Evolutionary conservation across 352 stramenopile species (phyloP), one percentile per base, ranked within the genome.

Genomic region (Pythium insidiosum): DNA sequence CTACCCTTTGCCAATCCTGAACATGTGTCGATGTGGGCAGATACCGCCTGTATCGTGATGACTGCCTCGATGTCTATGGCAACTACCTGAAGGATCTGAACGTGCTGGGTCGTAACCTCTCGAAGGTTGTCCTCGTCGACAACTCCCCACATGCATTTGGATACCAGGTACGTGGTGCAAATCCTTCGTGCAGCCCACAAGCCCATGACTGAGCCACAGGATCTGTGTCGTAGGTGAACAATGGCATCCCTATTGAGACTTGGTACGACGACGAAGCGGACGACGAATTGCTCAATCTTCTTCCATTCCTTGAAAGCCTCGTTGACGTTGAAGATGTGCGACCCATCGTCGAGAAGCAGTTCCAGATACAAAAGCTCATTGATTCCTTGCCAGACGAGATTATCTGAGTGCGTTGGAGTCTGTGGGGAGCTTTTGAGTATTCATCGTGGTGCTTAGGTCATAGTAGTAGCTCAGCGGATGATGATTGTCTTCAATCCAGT

Each of bases 41-140:
- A 42, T 84, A 98, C 46, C 73, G 95, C 37, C 65, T 98, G 24
- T 99, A 97, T 61, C 77, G 96, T 40, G 93, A 98, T 26, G 84
- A 95, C 38, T 99, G 96, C 50, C 59, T 98, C 2, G 70, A 92
- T 12, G 92, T 99, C 4, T 96, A 98, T 43, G 96, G 96, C 2
- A 99, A 99, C 63, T 99, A 97, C 52, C 61, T 99, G 26, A 99
- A 99, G 61, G 97, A 99, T 48, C 61, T 99, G n/a, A 97, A 84
- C 40, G 94, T 98, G 11, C 70, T 99, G 0, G 92, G 93, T 6
- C 66, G 95, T 16, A 83, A 98, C 54, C 57, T 99, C 10, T 78
- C 69, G 7, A 83, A 86, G 24, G 78, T 90, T 18, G 43, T 93
- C 23, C 71, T 99, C n/a, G 94, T 99, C 0, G 96, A 99, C 58